Evolutionary conservation across 2,329 filamentous ascomycete genomes (phyloP), one percentile per base, ranked within the genome.

Genomic region (Diaporthe batatas): DNA sequence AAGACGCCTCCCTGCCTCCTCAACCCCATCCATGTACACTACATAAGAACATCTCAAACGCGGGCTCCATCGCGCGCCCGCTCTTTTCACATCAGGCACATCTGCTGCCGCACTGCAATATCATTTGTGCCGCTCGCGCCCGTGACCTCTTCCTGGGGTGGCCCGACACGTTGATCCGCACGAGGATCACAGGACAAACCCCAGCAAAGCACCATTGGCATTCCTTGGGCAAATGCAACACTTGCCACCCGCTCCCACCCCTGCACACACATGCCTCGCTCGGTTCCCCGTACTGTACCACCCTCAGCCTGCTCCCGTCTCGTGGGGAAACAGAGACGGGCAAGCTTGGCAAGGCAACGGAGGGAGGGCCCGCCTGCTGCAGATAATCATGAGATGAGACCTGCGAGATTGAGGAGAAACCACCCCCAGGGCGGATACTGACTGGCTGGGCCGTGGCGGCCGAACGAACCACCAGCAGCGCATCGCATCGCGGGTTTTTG

Each of bases 321-420:
- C 62, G 62, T 53, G 62, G 62, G 62, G 62, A 29, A 59, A n/a
- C 42, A 32, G 39, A 32, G 21, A n/a, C 58, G 39, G 58, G 25
- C 58, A 47, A 10, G 29, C 23, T 21, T n/a, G 62, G 29, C 29
- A 49, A 11, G 44, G 62, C 11, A 34, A 29, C 29, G 29, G 29
- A 34, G 55, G 55, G 34, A 59, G 12, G 25, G 42, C 32, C 39
- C 39, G 62, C 29, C 47, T 10, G 44, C 12, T 18, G 29, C n/a
- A 42, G 18, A 12, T 18, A 6, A 12, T 57, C 69, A 55, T 67
- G 49, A 67, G 69, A 71, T 71, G 69, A 71, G 69, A 71, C 69
- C 57, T 70, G 54, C 34, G 57, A 64, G 51, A 70, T 49, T 58
- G 68, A 23, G 53, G 39, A 58, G 68, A 49, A 49, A 67, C 62